Evolutionary conservation across 2,329 filamentous ascomycete species (phyloP), one percentile per base, ranked within the genome.

Genomic region (Fusarium papillatum): DNA sequence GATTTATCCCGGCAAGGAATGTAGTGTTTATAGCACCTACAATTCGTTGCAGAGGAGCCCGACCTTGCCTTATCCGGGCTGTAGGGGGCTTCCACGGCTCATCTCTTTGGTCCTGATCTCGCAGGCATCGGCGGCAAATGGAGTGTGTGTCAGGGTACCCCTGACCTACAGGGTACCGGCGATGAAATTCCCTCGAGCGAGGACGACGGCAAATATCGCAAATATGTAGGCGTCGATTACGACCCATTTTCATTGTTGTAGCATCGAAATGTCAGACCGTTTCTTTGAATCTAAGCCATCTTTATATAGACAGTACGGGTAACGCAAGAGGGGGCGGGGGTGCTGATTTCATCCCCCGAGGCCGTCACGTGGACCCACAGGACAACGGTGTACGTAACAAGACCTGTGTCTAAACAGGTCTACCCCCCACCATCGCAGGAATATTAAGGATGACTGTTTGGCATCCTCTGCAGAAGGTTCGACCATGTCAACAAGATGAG

Each of bases 151-250:
- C 55, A 61, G 62, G 62, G 41, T 70, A 66, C n/a, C 43, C 62
- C 29, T 59, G 68, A 11, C 63, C 62, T 29, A 39, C 62, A 60
- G 68, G 62, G 31, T 66, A 22, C 39, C 55, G 68, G 16, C 63
- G 68, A 70, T 66, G 68, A 22, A 70, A 70, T 50, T 70, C 55
- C 26, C 61, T 31, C 26, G 63, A 70, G 22, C 68, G 68, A 55
- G 62, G 63, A 38, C 68, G 62, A 31, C 46, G 43, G n/a, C 57
- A 67, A 53, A 62, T 67, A 17, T 34, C 57, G 41, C 65, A 67
- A 50, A 31, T n/a, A 22, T 67, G 65, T 24, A 43, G 19, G 31
- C 24, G 24, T 53, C 24, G 26, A 19, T 29, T 48, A 48, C 43
- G 26, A 31, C 48, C 31, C 43, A 67, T 67, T 13, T 67, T 67